phyloP scores from a whole-genome alignment of 2,329 filamentous ascomycete species.

The Hirsutella rhossiliensis region DNA sequence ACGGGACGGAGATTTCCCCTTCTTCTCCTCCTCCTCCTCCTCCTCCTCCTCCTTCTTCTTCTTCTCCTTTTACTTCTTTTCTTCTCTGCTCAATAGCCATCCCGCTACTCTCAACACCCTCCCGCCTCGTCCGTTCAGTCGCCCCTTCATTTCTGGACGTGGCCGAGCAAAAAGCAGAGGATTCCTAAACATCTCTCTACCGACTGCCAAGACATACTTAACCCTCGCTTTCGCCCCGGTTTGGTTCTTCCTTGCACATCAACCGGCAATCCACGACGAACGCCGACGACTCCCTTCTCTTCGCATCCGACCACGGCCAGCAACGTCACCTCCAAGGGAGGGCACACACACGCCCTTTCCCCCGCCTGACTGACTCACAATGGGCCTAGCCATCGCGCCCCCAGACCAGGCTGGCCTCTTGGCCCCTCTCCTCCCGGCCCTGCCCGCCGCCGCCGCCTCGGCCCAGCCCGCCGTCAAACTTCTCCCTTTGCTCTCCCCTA shows the following conservation, averaged over 20 bases:
- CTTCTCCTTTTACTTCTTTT: background rate
- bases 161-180: background rate
- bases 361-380: conserved; percentile 5
- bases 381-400: conserved; percentile 22
- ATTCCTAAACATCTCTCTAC: background rate
- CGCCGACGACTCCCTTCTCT: background rate
- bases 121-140: no score
- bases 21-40: background rate
- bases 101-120: no score
- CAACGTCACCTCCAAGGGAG: no score
- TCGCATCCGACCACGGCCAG: no score
- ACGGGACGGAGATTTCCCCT: conserved; percentile 3
- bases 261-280: no score
- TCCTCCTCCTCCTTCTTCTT: background rate
- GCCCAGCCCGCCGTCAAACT: conserved; percentile 43
- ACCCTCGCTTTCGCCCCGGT: background rate
- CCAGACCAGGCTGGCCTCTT: conserved; percentile 36
- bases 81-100: no score
- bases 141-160: no score
- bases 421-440: conserved; percentile 44
- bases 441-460: conserved; percentile 47
- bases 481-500: conserved; percentile 50
- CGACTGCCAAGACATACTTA: background rate
- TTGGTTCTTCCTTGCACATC: background rate
- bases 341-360: background rate